Conservation (phyloP, 2,329 filamentous ascomycete genomes). For the Exserohilum rostratum region DNA sequence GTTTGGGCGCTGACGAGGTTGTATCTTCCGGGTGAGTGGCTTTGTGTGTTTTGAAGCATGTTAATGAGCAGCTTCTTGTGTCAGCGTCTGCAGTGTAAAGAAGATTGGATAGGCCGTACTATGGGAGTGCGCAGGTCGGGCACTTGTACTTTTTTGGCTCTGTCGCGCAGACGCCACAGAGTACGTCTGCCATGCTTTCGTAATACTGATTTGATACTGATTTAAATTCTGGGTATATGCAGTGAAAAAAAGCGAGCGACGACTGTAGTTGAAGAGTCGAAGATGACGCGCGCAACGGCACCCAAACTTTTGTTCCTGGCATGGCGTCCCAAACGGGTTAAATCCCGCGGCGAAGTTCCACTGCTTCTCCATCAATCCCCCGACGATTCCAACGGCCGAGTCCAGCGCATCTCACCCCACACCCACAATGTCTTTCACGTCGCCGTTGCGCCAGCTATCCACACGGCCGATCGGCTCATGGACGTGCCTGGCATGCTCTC, state of each 20-base stretch:
- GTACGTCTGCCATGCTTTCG: constrained; percentile 38
- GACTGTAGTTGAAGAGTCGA: background rate
- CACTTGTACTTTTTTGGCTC: constrained; percentile 59
- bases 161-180: constrained; percentile 53
- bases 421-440: constrained; percentile 36
- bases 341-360: constrained; percentile 36
- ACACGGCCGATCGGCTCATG: constrained; percentile 37
- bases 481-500: constrained; percentile 47
- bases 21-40: constrained; percentile 21
- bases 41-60: constrained; percentile 43
- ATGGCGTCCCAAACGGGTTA: constrained; percentile 32
- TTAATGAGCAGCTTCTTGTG: constrained; percentile 36
- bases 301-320: constrained; percentile 6
- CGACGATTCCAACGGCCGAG: constrained; percentile 5
- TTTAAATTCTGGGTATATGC: background rate
- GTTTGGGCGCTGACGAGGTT: constrained; percentile 4
- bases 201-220: rapidly evolving
- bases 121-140: constrained; percentile 54
- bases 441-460: constrained; percentile 25
- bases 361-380: constrained; percentile 32
- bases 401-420: constrained; percentile 7
- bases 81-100: constrained; percentile 8
- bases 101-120: constrained; percentile 39
- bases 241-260: too few species aligned
- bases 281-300: constrained; percentile 8